phyloP scores from a whole-genome alignment of 75 land plant genomes.

The Ceratopteris richardii region DNA sequence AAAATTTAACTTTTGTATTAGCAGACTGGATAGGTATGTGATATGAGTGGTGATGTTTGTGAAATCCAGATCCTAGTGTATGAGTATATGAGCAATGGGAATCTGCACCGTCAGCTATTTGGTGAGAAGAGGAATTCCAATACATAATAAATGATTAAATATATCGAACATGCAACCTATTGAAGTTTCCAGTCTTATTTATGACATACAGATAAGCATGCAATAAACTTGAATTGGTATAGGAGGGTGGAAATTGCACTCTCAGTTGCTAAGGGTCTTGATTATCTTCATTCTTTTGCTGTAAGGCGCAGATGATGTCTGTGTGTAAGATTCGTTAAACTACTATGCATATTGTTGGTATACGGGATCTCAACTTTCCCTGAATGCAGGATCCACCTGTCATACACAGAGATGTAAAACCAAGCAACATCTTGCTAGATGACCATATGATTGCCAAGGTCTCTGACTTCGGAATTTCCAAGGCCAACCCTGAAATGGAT shows the following conservation, averaged over 20 bases:
- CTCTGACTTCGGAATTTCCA: conserved; percentile 39
- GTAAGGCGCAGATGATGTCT: conserved; percentile 20
- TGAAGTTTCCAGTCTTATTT: neutral
- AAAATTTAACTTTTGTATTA: no score
- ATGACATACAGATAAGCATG: conserved; percentile 2
- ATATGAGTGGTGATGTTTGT: neutral
- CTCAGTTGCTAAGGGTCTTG: conserved; percentile 34
- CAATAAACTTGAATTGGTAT: conserved; percentile 21
- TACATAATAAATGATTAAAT: no score
- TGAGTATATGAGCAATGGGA: conserved; percentile 45
- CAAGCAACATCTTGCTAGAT: conserved; percentile 32
- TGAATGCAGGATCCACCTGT: conserved; percentile 29
- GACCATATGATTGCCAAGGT: conserved; percentile 26
- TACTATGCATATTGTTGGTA: no score
- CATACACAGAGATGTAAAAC: conserved; percentile 33
- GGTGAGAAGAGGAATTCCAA: no score
- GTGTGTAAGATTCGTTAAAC: neutral
- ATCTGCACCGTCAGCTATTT: conserved; percentile 21
- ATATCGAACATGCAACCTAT: neutral
- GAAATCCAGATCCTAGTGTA: conserved; percentile 31
- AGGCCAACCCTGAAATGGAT: conserved; percentile 18
- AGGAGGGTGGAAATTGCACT: conserved; percentile 29
- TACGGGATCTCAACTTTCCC: no score
- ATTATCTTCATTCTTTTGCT: conserved; percentile 34
- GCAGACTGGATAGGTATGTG: neutral